A percentile compares a stretch with the other conserved stretches of the same genome.
Conservation (phyloP, 139 green algal species). For the Ostreobium quekettii region DNA sequence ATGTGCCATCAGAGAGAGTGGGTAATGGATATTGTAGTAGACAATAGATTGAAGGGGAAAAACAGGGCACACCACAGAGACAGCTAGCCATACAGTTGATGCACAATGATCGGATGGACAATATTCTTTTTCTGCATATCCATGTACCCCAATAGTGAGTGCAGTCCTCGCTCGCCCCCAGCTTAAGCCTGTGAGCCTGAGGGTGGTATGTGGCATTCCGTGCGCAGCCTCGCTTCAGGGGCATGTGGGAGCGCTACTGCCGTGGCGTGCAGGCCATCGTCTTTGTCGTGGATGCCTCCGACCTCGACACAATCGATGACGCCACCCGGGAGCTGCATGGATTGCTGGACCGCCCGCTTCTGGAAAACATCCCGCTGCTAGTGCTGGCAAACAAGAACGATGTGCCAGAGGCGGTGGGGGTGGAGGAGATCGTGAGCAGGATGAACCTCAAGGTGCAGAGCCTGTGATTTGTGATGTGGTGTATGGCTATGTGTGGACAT, state of each 20-base stretch:
- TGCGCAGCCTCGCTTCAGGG: constrained; percentile 88
- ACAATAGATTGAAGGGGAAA: neutral
- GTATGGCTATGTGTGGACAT: neutral
- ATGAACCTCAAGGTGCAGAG: constrained; percentile 68
- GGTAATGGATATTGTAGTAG: neutral
- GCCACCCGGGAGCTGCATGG: constrained; percentile 46
- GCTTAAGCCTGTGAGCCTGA: too few species aligned
- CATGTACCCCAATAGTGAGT: too few species aligned
- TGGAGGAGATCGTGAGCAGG: constrained; percentile 60
- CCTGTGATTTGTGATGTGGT: constrained; percentile 6
- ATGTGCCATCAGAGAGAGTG: too few species aligned
- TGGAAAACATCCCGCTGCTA: constrained; percentile 82
- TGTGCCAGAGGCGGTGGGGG: constrained; percentile 64
- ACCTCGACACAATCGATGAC: constrained; percentile 66
- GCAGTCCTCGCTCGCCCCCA: too few species aligned
- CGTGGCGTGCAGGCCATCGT: constrained; percentile 92
- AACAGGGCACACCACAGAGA: too few species aligned
- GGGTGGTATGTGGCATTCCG: too few species aligned
- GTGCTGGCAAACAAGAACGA: constrained; percentile 99
- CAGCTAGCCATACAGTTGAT: too few species aligned
- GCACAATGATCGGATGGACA: too few species aligned
- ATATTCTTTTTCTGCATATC: too few species aligned
- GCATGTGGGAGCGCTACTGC: constrained; percentile 98
- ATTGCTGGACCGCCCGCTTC: constrained; percentile 57
- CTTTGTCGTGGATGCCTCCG: constrained; percentile 91